Percentiles rank a stretch among this genome's conserved stretches.
Conservation (phyloP, 2,329 filamentous ascomycete genomes). For the Aspergillaceae sp. region DNA sequence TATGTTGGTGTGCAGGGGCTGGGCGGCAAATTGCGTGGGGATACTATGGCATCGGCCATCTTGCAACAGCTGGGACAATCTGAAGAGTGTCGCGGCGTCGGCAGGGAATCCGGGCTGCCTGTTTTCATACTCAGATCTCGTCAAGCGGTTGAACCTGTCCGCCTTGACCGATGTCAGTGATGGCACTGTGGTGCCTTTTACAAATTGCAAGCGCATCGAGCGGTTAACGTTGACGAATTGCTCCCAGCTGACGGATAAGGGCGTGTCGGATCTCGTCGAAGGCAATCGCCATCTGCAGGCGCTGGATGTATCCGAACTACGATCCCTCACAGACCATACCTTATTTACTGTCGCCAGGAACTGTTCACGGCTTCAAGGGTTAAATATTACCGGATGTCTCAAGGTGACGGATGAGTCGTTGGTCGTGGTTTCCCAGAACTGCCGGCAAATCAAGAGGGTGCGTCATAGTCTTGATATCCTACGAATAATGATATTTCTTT, state of each 20-base stretch:
- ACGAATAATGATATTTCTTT: too few relatives aligned
- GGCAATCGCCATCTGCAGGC: constrained; percentile 76
- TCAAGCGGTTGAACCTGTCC: constrained; percentile 86
- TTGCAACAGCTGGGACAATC: constrained; percentile 77
- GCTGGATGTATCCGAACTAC: constrained; percentile 77
- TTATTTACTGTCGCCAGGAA: constrained; percentile 69
- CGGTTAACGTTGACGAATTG: constrained; percentile 89
- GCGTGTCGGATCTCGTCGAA: constrained; percentile 68
- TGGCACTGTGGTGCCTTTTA: constrained; percentile 74
- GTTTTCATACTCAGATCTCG: constrained; percentile 81
- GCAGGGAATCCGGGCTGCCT: constrained; percentile 64
- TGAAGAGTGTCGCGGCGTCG: constrained; percentile 71
- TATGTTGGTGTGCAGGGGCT: constrained; percentile 89
- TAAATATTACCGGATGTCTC: constrained; percentile 83
- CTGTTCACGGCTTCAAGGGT: constrained; percentile 76
- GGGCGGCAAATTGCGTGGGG: constrained; percentile 87
- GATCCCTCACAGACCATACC: constrained; percentile 71
- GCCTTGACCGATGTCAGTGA: constrained; percentile 74
- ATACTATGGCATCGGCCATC: constrained; percentile 90
- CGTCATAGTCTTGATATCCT: constrained; percentile 21
- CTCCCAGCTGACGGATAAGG: constrained; percentile 71
- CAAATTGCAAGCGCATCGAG: constrained; percentile 82
- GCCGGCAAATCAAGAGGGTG: constrained; percentile 78
- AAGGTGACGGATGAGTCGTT: constrained; percentile 81
- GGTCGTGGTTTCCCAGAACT: constrained; percentile 68